Evolutionary conservation across 805 yeast genomes (phyloP), one percentile per base, ranked within the genome.

Genomic region (Saccharomycopsis fermentans): DNA sequence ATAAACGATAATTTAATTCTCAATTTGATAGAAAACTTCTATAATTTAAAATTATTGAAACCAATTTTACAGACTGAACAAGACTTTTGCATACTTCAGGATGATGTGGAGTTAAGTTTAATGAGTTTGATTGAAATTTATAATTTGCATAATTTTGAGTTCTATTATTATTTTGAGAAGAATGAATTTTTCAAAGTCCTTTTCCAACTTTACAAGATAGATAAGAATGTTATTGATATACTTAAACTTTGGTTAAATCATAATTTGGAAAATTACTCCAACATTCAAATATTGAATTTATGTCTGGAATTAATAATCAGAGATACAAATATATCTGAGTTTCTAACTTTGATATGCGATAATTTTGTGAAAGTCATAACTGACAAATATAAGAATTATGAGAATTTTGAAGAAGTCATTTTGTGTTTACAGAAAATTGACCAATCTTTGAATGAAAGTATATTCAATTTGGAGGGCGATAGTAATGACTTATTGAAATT

Each of bases 51-150:
- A 27, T 9, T n/a, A 34, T 14, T 40, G 54, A 27, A 47, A 54
- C 17, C 26, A 47, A 48, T 21, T 14, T 21, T 29, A 21, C 52
- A 56, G 8, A 35, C 39, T 14, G 52, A 35, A 29, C 43, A 55
- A 24, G 56, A 63, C n/a, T 59, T 52, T 34, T 63, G 62, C 1
- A 66, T 65, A 0, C 62, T 76, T 55, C 75, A 73, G 56, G 77
- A 74, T 29, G 92, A 87, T 60, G 81, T 88, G 64, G 92, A 92
- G 67, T 74, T 86, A 52, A 91, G 96, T 12, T 69, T 90, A 9
- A 88, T 85, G 64, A 79, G 90, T 53, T 68, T 94, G 17, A 67
- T 92, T 1, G 81, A 95, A 0, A 74, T 77, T 0, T 86, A 84
- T 67, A 81, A 79, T 55, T 89, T 43, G 92, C 0, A 71, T 77